Evolutionary conservation across 345 rosid species (phyloP).

Genomic region (Eucalyptus melliodora): DNA sequence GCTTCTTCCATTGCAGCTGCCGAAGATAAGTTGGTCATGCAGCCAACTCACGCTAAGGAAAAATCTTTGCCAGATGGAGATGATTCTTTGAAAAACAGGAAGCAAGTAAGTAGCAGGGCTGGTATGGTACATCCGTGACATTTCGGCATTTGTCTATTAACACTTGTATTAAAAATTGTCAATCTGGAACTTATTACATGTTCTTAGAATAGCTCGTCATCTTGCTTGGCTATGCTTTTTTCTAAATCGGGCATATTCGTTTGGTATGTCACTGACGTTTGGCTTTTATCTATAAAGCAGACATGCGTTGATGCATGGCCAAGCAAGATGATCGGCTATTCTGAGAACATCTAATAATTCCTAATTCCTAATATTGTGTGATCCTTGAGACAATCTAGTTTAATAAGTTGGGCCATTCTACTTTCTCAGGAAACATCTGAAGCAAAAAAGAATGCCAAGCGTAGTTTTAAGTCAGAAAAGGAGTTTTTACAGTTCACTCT

Average conservation of each 20-base stretch:
- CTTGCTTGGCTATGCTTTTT: background rate
- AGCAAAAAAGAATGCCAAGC: slow-evolving; percentile 59
- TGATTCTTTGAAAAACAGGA: slow-evolving; percentile 37
- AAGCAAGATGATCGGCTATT: background rate
- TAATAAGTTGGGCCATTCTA: background rate
- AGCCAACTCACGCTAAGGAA: slow-evolving; percentile 19
- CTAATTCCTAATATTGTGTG: background rate
- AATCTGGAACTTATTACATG: background rate
- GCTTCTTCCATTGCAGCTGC: slow-evolving; percentile 9
- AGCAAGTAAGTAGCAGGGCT: slow-evolving; percentile 31
- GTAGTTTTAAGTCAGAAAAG: slow-evolving; percentile 56
- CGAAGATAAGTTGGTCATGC: slow-evolving; percentile 21
- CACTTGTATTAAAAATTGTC: background rate
- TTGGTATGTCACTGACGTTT: background rate
- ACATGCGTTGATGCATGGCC: background rate
- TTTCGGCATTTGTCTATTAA: background rate
- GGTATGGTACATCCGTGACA: background rate
- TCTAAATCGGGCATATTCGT: background rate
- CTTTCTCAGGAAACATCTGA: slow-evolving; percentile 50
- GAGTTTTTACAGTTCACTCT: slow-evolving; percentile 79
- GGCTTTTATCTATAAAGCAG: background rate
- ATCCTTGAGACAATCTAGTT: background rate
- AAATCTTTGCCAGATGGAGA: slow-evolving; percentile 22
- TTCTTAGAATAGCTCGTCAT: background rate
- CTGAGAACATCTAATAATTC: background rate